Evolutionary conservation across 805 yeast species (phyloP), one percentile per base, ranked within the genome.

Genomic region (Ogataea kodamae): DNA sequence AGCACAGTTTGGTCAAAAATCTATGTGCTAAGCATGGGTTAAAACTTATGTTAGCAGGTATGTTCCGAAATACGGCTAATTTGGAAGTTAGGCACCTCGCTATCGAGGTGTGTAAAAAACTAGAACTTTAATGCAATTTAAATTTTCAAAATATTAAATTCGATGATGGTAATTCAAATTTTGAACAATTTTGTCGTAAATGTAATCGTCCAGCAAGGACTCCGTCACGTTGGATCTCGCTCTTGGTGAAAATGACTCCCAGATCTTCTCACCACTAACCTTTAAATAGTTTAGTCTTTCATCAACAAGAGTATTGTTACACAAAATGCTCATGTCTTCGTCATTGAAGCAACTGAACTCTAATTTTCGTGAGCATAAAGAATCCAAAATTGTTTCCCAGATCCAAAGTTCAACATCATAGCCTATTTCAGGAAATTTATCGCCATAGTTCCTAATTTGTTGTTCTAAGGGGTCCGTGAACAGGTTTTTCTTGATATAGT

Each of bases 271-370:
- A 2, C 60, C 56, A 2, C 46, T 48, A 6, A 35, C 31, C 12
- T 33, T 17, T 5, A 59, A 32, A 51, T 58, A 59, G 9, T 41
- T 32, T 3, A 59, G 30, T 18, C 61, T 33, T 1, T 48, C 46
- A 2, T 37, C 25, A 3, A 58, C 35, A 12, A 36, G 23, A 3
- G 29, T 17, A 10, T 45, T 50, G 5, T 35, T 18, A 39, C 64
- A 59, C 4, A 56, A 23, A 0, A 11, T n/a, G 10, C 40, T 13
- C 17, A 37, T 35, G 26, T 56, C 46, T 13, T 32, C 26, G 9
- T 37, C 41, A 6, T 38, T 40, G 31, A 59, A 59, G 20, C 45
- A 33, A 3, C 37, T 36, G 23, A 59, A 38, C 2, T 41, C 25
- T 4, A 42, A 13, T 6, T 31, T 25, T 4, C 33, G 23, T 4